Conservation (phyloP, 257 asterid species). For the Penstemon eatonii region DNA sequence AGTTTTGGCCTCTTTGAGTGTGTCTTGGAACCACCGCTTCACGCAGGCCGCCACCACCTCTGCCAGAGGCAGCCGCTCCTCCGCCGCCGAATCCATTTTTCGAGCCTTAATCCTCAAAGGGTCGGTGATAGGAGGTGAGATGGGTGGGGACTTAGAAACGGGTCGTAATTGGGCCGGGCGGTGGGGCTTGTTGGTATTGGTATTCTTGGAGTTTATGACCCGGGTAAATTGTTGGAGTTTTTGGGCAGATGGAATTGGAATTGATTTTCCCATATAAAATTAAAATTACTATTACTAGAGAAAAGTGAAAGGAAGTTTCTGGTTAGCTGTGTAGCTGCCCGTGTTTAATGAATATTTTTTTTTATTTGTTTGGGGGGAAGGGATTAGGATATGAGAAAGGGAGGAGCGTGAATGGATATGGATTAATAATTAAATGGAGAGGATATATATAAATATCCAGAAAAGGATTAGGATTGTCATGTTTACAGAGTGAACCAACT, state of each 20-base stretch:
- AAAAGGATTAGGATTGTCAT: too few relatives aligned
- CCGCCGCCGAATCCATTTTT: constrained; percentile 59
- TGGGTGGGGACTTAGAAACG: constrained; percentile 17
- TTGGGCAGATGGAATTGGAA: constrained; percentile 41
- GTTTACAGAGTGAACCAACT: too few relatives aligned
- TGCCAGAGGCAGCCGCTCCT: constrained; percentile 62
- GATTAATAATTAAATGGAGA: too few relatives aligned
- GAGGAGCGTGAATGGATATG: too few relatives aligned
- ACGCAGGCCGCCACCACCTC: constrained; percentile 89
- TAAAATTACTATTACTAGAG: background rate
- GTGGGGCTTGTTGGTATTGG: constrained; percentile 13
- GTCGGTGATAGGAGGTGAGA: constrained; percentile 10
- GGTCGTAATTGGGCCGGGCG: background rate
- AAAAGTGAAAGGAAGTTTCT: background rate
- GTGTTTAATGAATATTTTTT: too few relatives aligned
- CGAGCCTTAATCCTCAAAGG: constrained; percentile 19
- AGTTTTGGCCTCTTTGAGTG: constrained; percentile 86
- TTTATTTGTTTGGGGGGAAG: too few relatives aligned
- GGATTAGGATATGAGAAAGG: too few relatives aligned
- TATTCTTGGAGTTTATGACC: constrained; percentile 42
- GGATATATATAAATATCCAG: too few relatives aligned
- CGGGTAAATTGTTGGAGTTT: constrained; percentile 58
- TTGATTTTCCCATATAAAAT: constrained; percentile 70
- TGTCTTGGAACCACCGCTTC: constrained; percentile 87
- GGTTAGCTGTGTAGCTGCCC: too few relatives aligned